Base-by-base conservation (phyloP, 495 filamentous ascomycete species). In the Xanthoparmelia taractica region DNA sequence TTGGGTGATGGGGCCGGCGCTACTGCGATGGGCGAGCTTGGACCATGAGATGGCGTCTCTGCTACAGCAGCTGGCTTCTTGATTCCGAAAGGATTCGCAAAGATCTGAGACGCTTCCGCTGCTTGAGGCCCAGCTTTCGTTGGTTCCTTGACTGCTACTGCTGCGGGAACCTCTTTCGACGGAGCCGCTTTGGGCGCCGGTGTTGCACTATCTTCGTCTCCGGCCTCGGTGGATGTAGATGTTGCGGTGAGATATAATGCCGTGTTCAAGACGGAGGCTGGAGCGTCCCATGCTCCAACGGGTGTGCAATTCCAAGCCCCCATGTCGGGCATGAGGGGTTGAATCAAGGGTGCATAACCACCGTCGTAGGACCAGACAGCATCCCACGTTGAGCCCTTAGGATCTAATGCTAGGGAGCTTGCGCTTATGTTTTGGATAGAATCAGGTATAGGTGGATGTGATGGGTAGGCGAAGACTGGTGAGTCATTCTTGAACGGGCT, bases 211-310 rank as follows among this genome's bases (percentile, higher is more conserved):
- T 13, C 29, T 34, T 54, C 50, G 50, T 54, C 56, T 40, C 38
- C 56, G 25, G 56, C n/a, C 38, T 58, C 56, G 34, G 56, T 58
- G 4, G 56, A 58, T 7, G 56, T 58, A 25, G 56, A 58, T 23
- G 56, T 58, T 25, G 56, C 56, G 15, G 56, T 58, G 38, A 58
- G 56, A 58, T 58, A 58, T 17, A 37, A 31, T 0, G 56, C 56
- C 4, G 33, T 40, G 25, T 58, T 58, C 56, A 38, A 17, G 11
- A 31, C 38, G 17, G 34, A 25, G n/a, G 56, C 56, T 38, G 56
- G 34, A 25, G 56, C 56, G 27, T 10, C 25, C 17, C 17, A 41
- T 8, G 1, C 3, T 38, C 36, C 56, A 13, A 8, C 18, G 37
- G 23, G 10, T 40, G n/a, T 4, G n/a, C 56, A 58, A 31, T 41